Conservation (phyloP, 1,139 yeast species). For the Taphrina pruni region DNA sequence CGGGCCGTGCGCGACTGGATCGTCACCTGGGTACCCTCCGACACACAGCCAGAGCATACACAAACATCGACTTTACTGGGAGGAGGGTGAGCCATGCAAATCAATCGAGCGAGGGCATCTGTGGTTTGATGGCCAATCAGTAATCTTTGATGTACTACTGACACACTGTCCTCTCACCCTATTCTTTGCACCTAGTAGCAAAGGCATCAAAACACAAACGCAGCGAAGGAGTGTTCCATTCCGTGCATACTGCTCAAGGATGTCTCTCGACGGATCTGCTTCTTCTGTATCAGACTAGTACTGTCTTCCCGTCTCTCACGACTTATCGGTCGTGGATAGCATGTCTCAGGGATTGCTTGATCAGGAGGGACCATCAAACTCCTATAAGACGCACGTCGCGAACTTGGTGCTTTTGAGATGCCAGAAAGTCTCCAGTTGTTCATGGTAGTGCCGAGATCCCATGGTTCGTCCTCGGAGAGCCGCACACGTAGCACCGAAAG, state of each 20-base stretch:
- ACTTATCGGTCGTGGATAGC: not conserved
- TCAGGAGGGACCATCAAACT: not conserved
- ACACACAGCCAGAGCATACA: slow-evolving; percentile 21
- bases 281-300: not conserved
- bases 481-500: not conserved
- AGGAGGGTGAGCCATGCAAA: too few relatives aligned
- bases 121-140: too few relatives aligned
- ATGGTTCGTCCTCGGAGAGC: not conserved
- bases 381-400: not conserved
- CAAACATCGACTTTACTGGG: not conserved
- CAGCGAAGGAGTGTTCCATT: not conserved
- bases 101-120: too few relatives aligned
- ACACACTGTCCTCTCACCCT: not conserved
- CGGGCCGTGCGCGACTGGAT: slow-evolving; percentile 49
- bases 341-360: not conserved
- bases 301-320: not conserved
- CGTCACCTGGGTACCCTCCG: slow-evolving; percentile 32
- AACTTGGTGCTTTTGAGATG: not conserved
- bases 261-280: slow-evolving; percentile 1
- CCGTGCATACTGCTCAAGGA: not conserved
- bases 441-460: not conserved
- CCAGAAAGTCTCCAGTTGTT: not conserved
- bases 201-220: not conserved
- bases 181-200: not conserved
- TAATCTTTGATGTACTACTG: not conserved